A percentile compares a stretch with the other conserved stretches of the same genome.
Evolutionary conservation across 73 alveolate genomes (phyloP).

Genomic region (Durusdinium trenchii): DNA sequence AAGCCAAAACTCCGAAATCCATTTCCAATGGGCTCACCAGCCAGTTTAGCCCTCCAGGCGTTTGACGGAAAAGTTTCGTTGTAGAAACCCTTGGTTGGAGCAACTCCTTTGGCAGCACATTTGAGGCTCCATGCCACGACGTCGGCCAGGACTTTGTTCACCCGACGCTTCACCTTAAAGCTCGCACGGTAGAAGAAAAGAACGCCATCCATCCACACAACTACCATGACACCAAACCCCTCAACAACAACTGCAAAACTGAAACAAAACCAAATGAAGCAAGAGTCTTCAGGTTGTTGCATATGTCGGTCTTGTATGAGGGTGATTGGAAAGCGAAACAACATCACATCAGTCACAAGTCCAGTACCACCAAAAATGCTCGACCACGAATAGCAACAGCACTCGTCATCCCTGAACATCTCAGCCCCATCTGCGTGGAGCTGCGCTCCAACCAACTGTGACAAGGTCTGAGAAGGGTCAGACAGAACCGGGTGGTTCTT

Average conservation of each 20-base stretch:
- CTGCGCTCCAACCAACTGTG: background rate
- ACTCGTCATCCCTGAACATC: constrained; percentile 30
- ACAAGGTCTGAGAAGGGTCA: background rate
- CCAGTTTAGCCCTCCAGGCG: background rate
- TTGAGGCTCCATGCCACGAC: constrained; percentile 41
- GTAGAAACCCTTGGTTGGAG: background rate
- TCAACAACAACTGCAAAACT: too few species aligned
- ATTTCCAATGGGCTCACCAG: background rate
- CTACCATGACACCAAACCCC: too few species aligned
- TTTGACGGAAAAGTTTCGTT: background rate
- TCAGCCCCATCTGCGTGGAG: constrained; percentile 30
- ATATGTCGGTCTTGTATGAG: background rate
- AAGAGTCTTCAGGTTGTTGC: background rate
- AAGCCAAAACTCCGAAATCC: background rate
- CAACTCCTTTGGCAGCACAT: background rate
- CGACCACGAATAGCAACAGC: background rate
- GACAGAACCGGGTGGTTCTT: background rate
- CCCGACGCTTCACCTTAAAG: background rate
- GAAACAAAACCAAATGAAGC: background rate
- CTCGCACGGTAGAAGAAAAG: too few species aligned
- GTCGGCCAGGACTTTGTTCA: background rate
- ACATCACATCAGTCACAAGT: background rate
- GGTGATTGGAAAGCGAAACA: background rate
- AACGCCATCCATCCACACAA: too few species aligned
- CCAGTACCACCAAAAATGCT: background rate